Percentiles rank a stretch among this genome's conserved stretches.
phyloP scores from a whole-genome alignment of 208 protist genomes.

The Trypanosoma lewisi region DNA sequence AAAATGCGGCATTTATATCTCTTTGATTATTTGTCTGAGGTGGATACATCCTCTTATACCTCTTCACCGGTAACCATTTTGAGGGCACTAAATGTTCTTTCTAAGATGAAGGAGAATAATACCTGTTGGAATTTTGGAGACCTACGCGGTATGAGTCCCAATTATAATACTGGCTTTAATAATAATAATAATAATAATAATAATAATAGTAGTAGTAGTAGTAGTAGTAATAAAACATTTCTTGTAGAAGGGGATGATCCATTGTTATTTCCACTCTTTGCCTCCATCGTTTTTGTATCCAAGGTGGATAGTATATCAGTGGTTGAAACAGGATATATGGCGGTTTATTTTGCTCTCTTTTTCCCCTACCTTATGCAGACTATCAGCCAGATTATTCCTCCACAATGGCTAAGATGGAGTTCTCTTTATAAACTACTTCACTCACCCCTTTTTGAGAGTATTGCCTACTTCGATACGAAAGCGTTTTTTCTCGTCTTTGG shows the following conservation, averaged over 20 bases:
- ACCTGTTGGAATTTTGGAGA: constrained; percentile 24
- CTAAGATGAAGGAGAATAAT: constrained; percentile 1
- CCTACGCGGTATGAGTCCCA: too few species aligned
- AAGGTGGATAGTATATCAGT: constrained; percentile 21
- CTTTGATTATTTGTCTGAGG: neutral
- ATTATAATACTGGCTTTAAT: too few species aligned
- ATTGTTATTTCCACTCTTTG: constrained; percentile 23
- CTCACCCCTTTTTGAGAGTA: constrained; percentile 4
- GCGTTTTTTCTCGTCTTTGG: constrained; percentile 9
- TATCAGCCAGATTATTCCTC: constrained; percentile 4
- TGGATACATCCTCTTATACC: neutral
- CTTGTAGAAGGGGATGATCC: constrained; percentile 20
- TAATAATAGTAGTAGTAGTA: constrained; percentile 1
- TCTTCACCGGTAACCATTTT: constrained; percentile 14
- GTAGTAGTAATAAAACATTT: neutral
- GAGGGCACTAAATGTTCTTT: constrained; percentile 20
- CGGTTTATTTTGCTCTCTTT: constrained; percentile 9
- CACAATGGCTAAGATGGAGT: constrained; percentile 12
- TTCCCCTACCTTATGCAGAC: neutral
- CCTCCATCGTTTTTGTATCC: constrained; percentile 17
- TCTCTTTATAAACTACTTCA: constrained; percentile 5
- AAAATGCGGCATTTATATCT: neutral
- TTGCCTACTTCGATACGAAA: constrained; percentile 4
- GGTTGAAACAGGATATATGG: constrained; percentile 13
- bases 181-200: neutral